These are phyloP conservation scores for Salix dunnii DNA, from an alignment of 345 rosid genomes.

Conservation along the genomic window DNA sequence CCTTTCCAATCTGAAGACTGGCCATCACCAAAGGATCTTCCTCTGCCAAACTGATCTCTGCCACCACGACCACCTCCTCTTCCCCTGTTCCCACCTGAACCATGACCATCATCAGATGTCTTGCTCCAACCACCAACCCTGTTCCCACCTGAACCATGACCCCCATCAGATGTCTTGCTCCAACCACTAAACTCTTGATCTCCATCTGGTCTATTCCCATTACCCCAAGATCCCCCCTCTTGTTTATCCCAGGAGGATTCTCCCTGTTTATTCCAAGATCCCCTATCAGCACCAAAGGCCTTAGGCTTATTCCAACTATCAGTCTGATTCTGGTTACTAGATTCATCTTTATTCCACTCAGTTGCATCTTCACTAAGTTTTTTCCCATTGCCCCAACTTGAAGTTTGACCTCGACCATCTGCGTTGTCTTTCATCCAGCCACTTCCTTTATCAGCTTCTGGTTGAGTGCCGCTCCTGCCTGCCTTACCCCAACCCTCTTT, in stretches of 20 bases:
- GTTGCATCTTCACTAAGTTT: background rate
- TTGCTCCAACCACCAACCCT: constrained; percentile 28
- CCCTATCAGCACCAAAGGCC: constrained; percentile 16
- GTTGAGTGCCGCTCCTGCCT: constrained; percentile 7
- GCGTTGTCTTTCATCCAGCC: constrained; percentile 21
- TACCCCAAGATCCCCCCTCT: constrained; percentile 6
- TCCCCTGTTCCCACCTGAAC: constrained; percentile 38
- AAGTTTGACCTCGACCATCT: constrained; percentile 1
- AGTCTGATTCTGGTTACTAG: constrained; percentile 1
- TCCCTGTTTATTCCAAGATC: constrained; percentile 17
- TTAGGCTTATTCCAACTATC: constrained; percentile 25
- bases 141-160: constrained; percentile 36
- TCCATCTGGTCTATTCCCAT: constrained; percentile 16
- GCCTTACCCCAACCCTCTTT: constrained; percentile 22
- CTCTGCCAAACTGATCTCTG: constrained; percentile 29
- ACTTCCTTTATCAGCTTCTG: constrained; percentile 13
- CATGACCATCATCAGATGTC: constrained; percentile 31
- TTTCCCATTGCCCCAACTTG: background rate
- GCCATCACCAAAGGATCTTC: constrained; percentile 27
- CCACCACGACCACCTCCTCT: constrained; percentile 30
- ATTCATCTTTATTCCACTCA: constrained; percentile 6
- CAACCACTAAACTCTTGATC: constrained; percentile 19
- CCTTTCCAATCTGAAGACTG: constrained; percentile 36
- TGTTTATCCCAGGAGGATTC: constrained; percentile 22
- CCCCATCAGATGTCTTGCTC: constrained; percentile 29